Percentiles rank a stretch among this genome's conserved stretches.
phyloP scores from a whole-genome alignment of 768 basidiomycete genomes.

The Amanita muscaria region DNA sequence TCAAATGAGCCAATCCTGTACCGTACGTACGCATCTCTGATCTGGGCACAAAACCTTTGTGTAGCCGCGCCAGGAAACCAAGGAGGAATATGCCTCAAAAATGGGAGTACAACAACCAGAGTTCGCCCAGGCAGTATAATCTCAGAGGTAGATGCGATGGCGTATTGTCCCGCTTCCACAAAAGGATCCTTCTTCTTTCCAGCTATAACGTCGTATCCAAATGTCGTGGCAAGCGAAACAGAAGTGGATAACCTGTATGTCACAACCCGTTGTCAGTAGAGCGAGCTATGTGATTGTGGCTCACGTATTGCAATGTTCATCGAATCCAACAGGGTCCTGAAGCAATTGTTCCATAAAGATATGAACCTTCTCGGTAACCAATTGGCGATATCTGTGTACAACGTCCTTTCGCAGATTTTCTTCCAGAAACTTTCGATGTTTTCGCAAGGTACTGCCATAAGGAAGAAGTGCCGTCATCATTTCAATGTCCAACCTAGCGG shows the following conservation, averaged over 20 bases:
- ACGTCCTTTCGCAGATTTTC: neutral
- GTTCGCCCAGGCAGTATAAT: neutral
- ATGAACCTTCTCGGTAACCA: neutral
- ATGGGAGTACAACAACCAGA: neutral
- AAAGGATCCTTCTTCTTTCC: neutral
- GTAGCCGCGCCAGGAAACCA: constrained; percentile 1
- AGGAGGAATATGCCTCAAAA: constrained; percentile 1
- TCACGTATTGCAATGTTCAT: neutral
- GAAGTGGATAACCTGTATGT: neutral
- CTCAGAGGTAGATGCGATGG: neutral
- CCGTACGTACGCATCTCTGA: neutral
- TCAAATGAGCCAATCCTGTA: constrained; percentile 3
- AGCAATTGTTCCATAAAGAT: neutral
- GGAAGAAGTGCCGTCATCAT: neutral
- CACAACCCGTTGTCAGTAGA: neutral
- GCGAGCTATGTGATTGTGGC: neutral
- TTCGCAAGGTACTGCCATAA: neutral
- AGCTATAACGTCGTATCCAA: neutral
- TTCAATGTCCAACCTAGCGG: neutral
- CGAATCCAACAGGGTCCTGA: neutral
- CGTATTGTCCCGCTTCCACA: neutral
- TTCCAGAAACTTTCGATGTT: neutral
- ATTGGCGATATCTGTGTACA: neutral
- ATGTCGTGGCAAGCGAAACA: neutral
- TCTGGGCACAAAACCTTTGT: neutral